Evolutionary conservation across 768 basidiomycete species (phyloP), one percentile per base, ranked within the genome.

Genomic region (Pleurotus sapidus): DNA sequence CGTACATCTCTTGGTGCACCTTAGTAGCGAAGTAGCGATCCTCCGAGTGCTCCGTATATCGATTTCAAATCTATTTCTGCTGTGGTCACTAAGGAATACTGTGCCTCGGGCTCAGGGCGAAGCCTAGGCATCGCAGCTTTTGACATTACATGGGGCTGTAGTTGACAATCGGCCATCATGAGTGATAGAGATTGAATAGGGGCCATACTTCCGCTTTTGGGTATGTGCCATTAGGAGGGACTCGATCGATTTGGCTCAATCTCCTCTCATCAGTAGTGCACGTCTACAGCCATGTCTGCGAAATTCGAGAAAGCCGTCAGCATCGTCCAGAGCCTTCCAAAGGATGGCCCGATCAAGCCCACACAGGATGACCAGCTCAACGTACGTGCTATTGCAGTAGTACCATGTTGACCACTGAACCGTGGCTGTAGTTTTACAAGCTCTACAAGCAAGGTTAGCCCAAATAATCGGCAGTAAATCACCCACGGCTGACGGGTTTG

Each of bases 361-460:
- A 61, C 74, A 15, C 73, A 81, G 61, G 87, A 88, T 9, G 88
- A 92, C 57, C 82, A 92, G 77, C 89, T 98, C 63, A 77, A 74
- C 64, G 95, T 95, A 71, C 69, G 90, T 76, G 37, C n/a, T 34
- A 3, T 11, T 34, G 30, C 8, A 34, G 8, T 7, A 34, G 30
- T 34, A 34, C 11, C 8, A 34, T 9, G 11, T 34, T 34, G 30
- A 11, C 30, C 8, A 34, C 30, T 34, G 30, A 34, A 34, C 30
- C 8, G 11, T 34, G 30, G 30, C 30, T 25, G 59, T 58, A 98
- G 95, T 97, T 97, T 80, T 99, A 98, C 80, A 81, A 80, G 63
- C 84, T 88, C 72, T 98, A 79, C 84, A 99, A 98, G 82, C 95
- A 96, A 80, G 93, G 93, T 89, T 55, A 46, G 70, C 46, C 46